phyloP scores from a whole-genome alignment of 345 rosid species.

The Syzygium aqueum region DNA sequence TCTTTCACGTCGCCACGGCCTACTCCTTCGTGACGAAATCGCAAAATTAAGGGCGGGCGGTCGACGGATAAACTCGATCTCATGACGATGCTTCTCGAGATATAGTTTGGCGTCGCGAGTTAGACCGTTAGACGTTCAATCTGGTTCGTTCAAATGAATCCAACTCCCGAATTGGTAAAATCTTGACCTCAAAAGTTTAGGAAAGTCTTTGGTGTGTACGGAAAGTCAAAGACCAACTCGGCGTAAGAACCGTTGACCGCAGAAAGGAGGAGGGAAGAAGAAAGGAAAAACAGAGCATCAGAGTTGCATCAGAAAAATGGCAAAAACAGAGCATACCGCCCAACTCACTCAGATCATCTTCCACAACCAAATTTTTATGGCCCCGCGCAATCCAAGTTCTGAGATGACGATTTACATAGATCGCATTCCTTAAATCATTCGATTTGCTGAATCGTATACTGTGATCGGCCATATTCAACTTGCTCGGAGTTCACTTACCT shows the following conservation, averaged over 20 bases:
- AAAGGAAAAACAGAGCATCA: neutral
- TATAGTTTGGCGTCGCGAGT: neutral
- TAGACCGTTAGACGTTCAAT: neutral
- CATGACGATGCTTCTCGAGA: neutral
- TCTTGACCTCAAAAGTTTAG: neutral
- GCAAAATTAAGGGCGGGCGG: neutral
- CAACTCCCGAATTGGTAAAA: neutral
- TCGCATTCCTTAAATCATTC: neutral
- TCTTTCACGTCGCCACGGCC: neutral
- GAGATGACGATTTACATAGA: neutral
- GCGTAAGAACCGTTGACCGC: neutral
- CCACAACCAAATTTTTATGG: neutral
- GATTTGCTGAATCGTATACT: neutral
- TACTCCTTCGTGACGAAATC: neutral
- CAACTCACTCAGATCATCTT: neutral
- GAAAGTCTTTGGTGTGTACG: neutral
- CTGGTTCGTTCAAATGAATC: neutral
- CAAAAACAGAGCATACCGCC: neutral
- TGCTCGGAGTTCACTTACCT: neutral
- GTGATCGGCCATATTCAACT: too few species aligned
- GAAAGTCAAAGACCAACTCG: neutral
- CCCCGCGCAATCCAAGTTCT: neutral
- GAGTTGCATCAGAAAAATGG: neutral
- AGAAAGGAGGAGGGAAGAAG: neutral
- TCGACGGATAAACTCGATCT: neutral